Percentiles rank a stretch among this genome's conserved stretches.
These are phyloP conservation scores for Suhomyces panamericanus DNA, from an alignment of 1,139 yeast species.

Conservation along the genomic window DNA sequence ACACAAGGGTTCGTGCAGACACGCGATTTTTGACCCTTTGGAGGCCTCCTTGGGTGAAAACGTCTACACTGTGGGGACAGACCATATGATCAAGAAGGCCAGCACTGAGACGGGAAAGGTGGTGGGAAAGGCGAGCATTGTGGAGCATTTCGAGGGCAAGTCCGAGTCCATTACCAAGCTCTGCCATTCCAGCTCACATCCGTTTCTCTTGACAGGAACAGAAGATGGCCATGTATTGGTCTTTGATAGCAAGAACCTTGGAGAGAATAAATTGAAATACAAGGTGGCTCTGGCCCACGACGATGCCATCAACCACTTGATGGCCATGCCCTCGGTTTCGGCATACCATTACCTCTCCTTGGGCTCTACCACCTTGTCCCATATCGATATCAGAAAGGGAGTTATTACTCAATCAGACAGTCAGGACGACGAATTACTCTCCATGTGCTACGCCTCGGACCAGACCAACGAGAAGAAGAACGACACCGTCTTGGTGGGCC, in stretches of 20 bases:
- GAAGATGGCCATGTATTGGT: slow-evolving; percentile 70
- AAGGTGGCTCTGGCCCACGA: slow-evolving; percentile 60
- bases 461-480: slow-evolving; percentile 48
- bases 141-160: slow-evolving; percentile 26
- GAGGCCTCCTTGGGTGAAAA: slow-evolving; percentile 49
- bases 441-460: slow-evolving; percentile 67
- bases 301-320: slow-evolving; percentile 73
- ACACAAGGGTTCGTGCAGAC: slow-evolving; percentile 87
- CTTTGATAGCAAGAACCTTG: slow-evolving; percentile 55
- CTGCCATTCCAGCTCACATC: slow-evolving; percentile 62
- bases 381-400: slow-evolving; percentile 77
- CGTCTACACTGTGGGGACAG: slow-evolving; percentile 75
- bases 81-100: slow-evolving; percentile 77
- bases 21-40: slow-evolving; percentile 62
- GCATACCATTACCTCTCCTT: slow-evolving; percentile 79
- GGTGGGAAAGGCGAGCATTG: slow-evolving; percentile 46
- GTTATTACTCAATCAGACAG: slow-evolving; percentile 69
- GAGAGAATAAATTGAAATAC: slow-evolving; percentile 38
- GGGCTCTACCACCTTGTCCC: slow-evolving; percentile 81
- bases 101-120: slow-evolving; percentile 75
- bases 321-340: slow-evolving; percentile 64
- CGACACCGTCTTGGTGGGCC: slow-evolving; percentile 68
- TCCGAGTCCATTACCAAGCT: slow-evolving; percentile 57
- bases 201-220: slow-evolving; percentile 72
- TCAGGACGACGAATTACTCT: slow-evolving; percentile 87